phyloP scores from a whole-genome alignment of 2,329 filamentous ascomycete species.

The Immersiporthe knoxdaviesiana region DNA sequence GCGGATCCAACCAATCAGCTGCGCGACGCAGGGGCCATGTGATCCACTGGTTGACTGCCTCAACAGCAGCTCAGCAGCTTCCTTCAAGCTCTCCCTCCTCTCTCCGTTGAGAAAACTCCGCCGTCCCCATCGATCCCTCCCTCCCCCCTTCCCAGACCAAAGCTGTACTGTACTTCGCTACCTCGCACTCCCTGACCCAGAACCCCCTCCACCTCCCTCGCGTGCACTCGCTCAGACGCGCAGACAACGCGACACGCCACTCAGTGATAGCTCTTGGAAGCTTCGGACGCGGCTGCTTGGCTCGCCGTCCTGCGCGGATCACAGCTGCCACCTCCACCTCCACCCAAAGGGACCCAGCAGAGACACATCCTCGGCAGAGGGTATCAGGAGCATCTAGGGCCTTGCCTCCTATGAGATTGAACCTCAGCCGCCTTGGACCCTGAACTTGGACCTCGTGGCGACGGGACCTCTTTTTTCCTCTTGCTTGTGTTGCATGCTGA shows the following conservation, averaged over 20 bases:
- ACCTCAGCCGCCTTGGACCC: background rate
- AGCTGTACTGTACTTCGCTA: conserved; percentile 20
- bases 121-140: conserved; percentile 11
- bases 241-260: conserved; percentile 10
- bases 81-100: background rate
- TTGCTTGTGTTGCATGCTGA: background rate
- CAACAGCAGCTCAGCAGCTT: conserved; percentile 3
- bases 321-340: conserved; percentile 4
- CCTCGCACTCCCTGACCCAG: conserved; percentile 5
- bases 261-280: background rate
- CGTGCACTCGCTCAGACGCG: conserved; percentile 9
- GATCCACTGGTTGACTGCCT: background rate
- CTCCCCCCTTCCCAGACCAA: conserved; percentile 11
- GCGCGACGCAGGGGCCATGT: background rate
- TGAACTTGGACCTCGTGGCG: background rate
- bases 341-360: background rate
- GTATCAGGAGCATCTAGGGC: background rate
- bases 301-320: background rate
- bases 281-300: background rate
- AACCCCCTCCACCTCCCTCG: conserved; percentile 15
- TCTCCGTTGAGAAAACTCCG: conserved; percentile 24
- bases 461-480: background rate
- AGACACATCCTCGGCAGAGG: background rate
- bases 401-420: background rate
- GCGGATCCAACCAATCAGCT: background rate